These are phyloP conservation scores for Knoxia roxburghii DNA, from an alignment of 257 asterid genomes.

Conservation along the genomic window DNA sequence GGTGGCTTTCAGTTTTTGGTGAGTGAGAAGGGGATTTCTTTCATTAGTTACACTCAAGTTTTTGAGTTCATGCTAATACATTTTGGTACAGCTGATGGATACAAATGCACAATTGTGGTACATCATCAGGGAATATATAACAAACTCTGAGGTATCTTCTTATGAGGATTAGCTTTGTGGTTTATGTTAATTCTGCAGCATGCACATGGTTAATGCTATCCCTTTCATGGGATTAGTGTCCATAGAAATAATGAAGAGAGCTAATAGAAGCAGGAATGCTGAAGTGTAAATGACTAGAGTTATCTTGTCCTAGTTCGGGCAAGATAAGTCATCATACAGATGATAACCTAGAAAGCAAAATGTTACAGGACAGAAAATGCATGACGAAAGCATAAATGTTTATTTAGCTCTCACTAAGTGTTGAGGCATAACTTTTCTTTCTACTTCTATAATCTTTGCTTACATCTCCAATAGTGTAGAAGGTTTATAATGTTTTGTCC, in stretches of 20 bases:
- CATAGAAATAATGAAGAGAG: background rate
- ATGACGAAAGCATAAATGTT: background rate
- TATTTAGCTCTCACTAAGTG: background rate
- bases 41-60: constrained; percentile 19
- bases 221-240: background rate
- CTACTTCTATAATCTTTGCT: background rate
- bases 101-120: constrained; percentile 98
- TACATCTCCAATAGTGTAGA: background rate
- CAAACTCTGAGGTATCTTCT: constrained; percentile 72
- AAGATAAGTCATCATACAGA: background rate
- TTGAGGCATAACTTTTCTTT: background rate
- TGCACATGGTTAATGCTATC: background rate
- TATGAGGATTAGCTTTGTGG: constrained; percentile 5
- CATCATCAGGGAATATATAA: constrained; percentile 94
- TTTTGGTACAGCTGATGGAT: constrained; percentile 81
- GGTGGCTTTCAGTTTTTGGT: constrained; percentile 99
- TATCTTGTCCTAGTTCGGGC: background rate
- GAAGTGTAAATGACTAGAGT: background rate
- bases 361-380: background rate
- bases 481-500: background rate
- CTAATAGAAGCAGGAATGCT: background rate
- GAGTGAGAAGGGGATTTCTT: constrained; percentile 27
- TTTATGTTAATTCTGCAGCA: background rate
- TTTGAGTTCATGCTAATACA: constrained; percentile 25
- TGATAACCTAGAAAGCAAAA: background rate